These are phyloP conservation scores for Penicillium janthinellum DNA, from an alignment of 2,329 filamentous ascomycete species.

Conservation along the genomic window DNA sequence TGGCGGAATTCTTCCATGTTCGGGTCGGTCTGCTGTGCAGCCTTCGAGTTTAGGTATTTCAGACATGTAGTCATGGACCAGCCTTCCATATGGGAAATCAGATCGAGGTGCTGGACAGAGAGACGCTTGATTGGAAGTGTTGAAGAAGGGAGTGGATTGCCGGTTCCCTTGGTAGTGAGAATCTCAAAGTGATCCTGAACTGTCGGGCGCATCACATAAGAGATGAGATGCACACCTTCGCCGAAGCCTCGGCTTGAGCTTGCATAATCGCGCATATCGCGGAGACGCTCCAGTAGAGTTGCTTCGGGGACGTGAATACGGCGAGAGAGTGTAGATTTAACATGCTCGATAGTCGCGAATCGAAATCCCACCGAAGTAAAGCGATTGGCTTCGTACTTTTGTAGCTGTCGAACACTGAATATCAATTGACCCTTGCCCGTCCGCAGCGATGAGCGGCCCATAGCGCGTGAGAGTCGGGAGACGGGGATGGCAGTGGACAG, in stretches of 20 bases:
- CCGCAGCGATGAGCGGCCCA: conserved; percentile 31
- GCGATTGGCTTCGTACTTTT: conserved; percentile 60
- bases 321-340: conserved; percentile 67
- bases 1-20: conserved; percentile 45
- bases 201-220: conserved; percentile 50
- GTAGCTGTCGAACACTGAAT: conserved; percentile 71
- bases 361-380: conserved; percentile 73
- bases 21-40: conserved; percentile 25
- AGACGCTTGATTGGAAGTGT: conserved; percentile 57
- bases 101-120: conserved; percentile 57
- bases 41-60: conserved; percentile 35
- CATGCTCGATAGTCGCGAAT: conserved; percentile 71
- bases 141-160: conserved; percentile 63
- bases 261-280: conserved; percentile 63
- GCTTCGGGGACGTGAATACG: conserved; percentile 72
- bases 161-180: conserved; percentile 58
- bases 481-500: conserved; percentile 61
- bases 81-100: conserved; percentile 50
- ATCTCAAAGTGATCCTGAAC: conserved; percentile 64
- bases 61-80: conserved; percentile 41
- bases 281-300: conserved; percentile 64
- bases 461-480: conserved; percentile 31
- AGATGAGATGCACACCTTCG: conserved; percentile 46
- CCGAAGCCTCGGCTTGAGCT: conserved; percentile 32
- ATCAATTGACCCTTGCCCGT: conserved; percentile 74